Base-by-base conservation (phyloP, 371 early-diverging fungal genomes). In the Chytridium lagenaria region DNA sequence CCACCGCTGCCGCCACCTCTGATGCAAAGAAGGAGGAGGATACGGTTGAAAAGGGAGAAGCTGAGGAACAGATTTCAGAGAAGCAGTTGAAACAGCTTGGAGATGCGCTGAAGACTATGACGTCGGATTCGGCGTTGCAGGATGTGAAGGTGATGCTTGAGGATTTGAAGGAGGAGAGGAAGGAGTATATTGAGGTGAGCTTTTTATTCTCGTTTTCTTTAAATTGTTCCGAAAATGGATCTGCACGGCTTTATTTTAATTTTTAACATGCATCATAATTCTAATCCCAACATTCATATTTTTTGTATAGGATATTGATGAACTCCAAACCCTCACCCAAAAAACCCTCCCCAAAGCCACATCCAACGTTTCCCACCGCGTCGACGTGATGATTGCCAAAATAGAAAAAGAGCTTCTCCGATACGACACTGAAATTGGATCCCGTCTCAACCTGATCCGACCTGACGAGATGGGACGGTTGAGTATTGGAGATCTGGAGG, bases 321-420 rank as follows among this genome's bases (percentile, higher is more conserved):
- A 85, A 71, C 74, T 83, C 44, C 75, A 81, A 67, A 70, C 78
- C 55, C 63, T 85, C 28, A 82, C 84, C 19, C 79, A 84, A 38
- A 75, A 74, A 61, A 76, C 68, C 40, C 57, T 82, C 16, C 34
- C 77, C 50, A 80, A 80, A 37, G 64, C 76, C 19, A 65, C 79
- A 22, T 52, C 74, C 40, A 66, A 71, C 23, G 69, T 86, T 37
- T 68, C 77, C 22, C 39, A 50, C 34, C 81, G 79, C 19, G 80
- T 86, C 28, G 80, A 84, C 74, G 81, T 80, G 74, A 84, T 86
- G 84, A 80, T 86, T 63, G 33, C 72, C 69, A 86, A 87, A 74
- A 88, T 94, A 55, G 92, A 92, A 73, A 83, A 84, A 66, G 93
- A 94, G 77, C 64, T 84, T 15, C 57, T 65, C 36, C 77, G 79